These are phyloP conservation scores for Candida railenensis DNA, from an alignment of 805 yeast genomes.

Conservation along the genomic window DNA sequence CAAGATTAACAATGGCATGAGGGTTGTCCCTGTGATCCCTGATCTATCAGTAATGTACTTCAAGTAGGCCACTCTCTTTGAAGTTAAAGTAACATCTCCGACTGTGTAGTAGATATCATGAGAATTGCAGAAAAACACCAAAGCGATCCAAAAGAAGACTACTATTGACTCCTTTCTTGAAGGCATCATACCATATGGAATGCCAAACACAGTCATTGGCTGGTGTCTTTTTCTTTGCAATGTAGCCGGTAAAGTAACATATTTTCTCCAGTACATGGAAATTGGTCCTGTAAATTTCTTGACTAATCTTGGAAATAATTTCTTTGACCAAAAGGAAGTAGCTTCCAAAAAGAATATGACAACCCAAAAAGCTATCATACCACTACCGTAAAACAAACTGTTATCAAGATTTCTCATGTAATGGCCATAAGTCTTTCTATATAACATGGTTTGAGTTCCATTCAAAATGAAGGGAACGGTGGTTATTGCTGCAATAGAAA, in stretches of 20 bases:
- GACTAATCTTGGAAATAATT: conserved; percentile 11
- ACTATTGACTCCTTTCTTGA: conserved; percentile 35
- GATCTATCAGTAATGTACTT: conserved; percentile 49
- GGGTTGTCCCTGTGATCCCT: conserved; percentile 46
- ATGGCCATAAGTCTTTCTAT: conserved; percentile 27
- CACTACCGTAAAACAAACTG: conserved; percentile 44
- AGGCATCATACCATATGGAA: conserved; percentile 29
- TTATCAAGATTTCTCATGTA: conserved; percentile 41
- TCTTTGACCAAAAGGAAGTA: conserved; percentile 28
- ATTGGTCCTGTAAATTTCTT: conserved; percentile 23
- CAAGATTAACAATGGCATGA: conserved; percentile 51
- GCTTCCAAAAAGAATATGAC: conserved; percentile 22
- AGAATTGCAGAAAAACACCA: conserved; percentile 9
- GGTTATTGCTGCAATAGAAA: conserved; percentile 8
- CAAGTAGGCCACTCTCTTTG: conserved; percentile 28
- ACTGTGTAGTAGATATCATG: conserved; percentile 16
- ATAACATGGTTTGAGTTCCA: not conserved
- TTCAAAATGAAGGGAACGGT: conserved; percentile 4
- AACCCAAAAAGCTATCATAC: conserved; percentile 31
- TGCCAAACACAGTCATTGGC: conserved; percentile 15
- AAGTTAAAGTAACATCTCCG: conserved; percentile 26
- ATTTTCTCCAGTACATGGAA: conserved; percentile 20
- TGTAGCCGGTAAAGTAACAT: conserved; percentile 21
- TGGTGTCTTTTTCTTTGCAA: conserved; percentile 20
- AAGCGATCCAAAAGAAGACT: conserved; percentile 8